A percentile compares a stretch with the other conserved stretches of the same genome.
Conservation (phyloP, 495 filamentous ascomycete species). For the Halenospora varia region DNA sequence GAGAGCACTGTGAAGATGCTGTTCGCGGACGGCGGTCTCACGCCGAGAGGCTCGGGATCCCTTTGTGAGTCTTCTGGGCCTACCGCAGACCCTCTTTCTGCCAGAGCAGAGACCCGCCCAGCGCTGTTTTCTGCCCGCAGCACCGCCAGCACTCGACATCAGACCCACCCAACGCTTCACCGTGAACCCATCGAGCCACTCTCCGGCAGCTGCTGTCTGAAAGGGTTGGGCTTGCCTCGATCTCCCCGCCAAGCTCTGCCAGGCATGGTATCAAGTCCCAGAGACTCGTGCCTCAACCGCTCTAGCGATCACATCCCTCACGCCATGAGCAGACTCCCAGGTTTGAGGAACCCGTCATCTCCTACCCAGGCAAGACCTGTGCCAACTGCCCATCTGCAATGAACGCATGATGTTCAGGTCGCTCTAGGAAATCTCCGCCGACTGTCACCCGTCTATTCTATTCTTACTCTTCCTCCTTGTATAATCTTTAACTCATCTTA, state of each 20-base stretch:
- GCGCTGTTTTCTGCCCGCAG: background rate
- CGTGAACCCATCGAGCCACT: background rate
- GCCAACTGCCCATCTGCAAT: background rate
- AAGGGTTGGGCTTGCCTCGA: background rate
- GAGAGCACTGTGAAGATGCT: no score
- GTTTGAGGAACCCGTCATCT: background rate
- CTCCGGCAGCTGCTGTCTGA: background rate
- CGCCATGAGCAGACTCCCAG: background rate
- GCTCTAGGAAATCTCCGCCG: constrained; percentile 4
- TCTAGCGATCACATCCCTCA: background rate
- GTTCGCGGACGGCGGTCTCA: no score
- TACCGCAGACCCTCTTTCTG: background rate
- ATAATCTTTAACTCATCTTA: background rate
- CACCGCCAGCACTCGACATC: background rate
- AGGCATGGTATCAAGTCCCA: background rate
- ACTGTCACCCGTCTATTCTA: constrained; percentile 4
- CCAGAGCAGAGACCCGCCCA: no score
- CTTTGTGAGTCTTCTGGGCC: no score
- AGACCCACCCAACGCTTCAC: background rate
- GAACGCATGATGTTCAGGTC: background rate
- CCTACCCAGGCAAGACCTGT: background rate
- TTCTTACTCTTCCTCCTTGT: constrained; percentile 16
- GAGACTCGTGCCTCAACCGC: background rate
- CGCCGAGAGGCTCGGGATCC: no score
- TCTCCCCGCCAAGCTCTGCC: background rate